Evolutionary conservation across 495 filamentous ascomycete genomes (phyloP), one percentile per base, ranked within the genome.

Genomic region (Ascobolus immersus): DNA sequence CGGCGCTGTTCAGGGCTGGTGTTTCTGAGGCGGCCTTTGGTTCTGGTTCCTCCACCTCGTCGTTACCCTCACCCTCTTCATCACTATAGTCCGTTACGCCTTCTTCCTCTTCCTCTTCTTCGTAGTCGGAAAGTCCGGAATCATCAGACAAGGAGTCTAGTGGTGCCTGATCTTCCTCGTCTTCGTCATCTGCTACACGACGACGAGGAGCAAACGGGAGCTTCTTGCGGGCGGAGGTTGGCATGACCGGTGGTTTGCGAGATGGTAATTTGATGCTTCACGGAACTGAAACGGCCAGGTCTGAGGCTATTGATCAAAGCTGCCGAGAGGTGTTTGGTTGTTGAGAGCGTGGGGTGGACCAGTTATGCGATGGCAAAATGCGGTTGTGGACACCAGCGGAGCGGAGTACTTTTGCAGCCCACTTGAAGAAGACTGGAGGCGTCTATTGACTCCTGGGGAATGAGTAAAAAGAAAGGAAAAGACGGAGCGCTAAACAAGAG

Each of bases 61-160:
- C 37, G 30, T 15, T 25, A 28, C 18, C 27, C 26, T 40, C 36
- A 23, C 17, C 35, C 24, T 43, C 44, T 21, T 43, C 36, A 14
- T 29, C 33, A 10, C 38, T 35, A 35, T 46, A 25, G 7, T 7
- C 7, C 22, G 1, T 14, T 30, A 11, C 28, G 8, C 8, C 38
- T 4, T 29, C 42, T 26, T 44, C 42, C 35, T 44, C 43, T 17
- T 45, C 43, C 24, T 36, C 34, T 15, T 30, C 15, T 17, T 36
- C 34, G 8, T 30, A 18, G 19, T 46, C 43, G 15, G 43, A 46
- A 19, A 46, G 45, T 10, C 32, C 43, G 17, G 43, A 46, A 18
- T 46, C 43, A 21, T 46, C 43, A 15, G 43, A 46, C 26, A 34
- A 44, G 11, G 43, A 46, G 19, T 46, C 43, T 21, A 44, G 35